Evolutionary conservation across 2,329 filamentous ascomycete genomes (phyloP).

Genomic region (Ascomycota sp.): DNA sequence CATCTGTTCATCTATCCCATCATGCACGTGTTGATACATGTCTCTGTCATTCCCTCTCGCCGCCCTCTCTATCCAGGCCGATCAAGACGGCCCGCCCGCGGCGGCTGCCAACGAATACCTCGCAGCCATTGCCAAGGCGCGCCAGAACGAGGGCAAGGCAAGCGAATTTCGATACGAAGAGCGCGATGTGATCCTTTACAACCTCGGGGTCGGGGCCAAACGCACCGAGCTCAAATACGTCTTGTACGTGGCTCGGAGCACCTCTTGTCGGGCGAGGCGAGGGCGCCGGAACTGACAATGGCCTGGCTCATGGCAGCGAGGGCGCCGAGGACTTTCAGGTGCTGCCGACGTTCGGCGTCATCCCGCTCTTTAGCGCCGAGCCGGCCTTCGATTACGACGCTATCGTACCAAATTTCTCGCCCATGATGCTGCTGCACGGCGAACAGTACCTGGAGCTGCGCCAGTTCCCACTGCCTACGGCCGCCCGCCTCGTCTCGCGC

Average conservation of each 20-base stretch:
- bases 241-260: slow-evolving; percentile 33
- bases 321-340: slow-evolving; percentile 82
- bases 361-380: slow-evolving; percentile 77
- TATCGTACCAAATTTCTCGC: slow-evolving; percentile 86
- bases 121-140: slow-evolving; percentile 53
- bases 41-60: too few relatives aligned
- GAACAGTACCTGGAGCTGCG: slow-evolving; percentile 95
- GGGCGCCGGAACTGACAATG: too few relatives aligned
- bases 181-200: slow-evolving; percentile 83
- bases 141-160: slow-evolving; percentile 47
- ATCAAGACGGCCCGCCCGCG: too few relatives aligned
- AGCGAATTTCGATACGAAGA: slow-evolving; percentile 71
- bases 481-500: slow-evolving; percentile 53
- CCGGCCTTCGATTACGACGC: slow-evolving; percentile 62
- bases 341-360: slow-evolving; percentile 85
- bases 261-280: too few relatives aligned
- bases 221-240: slow-evolving; percentile 70
- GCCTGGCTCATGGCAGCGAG: too few relatives aligned
- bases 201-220: slow-evolving; percentile 83
- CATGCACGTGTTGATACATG: too few relatives aligned
- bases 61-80: too few relatives aligned
- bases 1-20: too few relatives aligned
- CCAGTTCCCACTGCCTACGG: slow-evolving; percentile 79
- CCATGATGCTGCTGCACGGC: slow-evolving; percentile 97
- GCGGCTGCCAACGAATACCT: slow-evolving; percentile 42